Evolutionary conservation across 2,329 filamentous ascomycete species (phyloP), one percentile per base, ranked within the genome.

Genomic region (Herpomyces periplanetae): DNA sequence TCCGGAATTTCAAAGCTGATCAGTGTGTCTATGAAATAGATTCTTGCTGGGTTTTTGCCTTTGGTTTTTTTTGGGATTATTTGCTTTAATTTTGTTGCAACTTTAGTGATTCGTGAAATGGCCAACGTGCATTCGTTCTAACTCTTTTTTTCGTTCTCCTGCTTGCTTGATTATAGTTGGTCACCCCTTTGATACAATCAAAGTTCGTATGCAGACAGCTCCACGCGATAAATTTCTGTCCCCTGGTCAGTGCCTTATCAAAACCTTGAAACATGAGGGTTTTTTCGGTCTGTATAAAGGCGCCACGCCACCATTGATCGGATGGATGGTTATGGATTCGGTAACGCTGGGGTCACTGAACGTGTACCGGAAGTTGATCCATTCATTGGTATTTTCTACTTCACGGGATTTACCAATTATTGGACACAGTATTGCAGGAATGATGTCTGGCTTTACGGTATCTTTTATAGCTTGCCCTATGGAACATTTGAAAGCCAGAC

Each of bases 271-370:
- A 24, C 63, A 71, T 34, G 80, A 96, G 39, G 75, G 75, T 18
- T 41, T 84, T 17, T 41, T 49, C 19, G 80, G 69, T 3, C 45
- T 96, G 16, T 96, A 91, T 49, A 96, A 91, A 43, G 73, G 75
- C 30, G 71, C 71, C 5, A 68, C 65, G 11, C 75, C 75, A 21
- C 80, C 80, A 20, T 46, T 91, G 18, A 56, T 88, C 19, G 80
- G 80, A 30, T 91, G 80, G 80, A 87, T 91, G 64, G 68, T 84
- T 32, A 91, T 91, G 75, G 80, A 96, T 43, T 57, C 50, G 21
- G 36, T 62, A 43, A 87, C 91, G 73, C 51, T 91, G 13, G 80
- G 80, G 16, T 84, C 66, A 8, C 45, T 96, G 27, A 85, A 65
- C 10, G 51, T 85, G 19, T 91, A 91, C 43, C 64, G 75, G 14